A percentile compares a stretch with the other conserved stretches of the same genome.
Conservation (phyloP, 345 rosid species). For the Salix suchowensis region DNA sequence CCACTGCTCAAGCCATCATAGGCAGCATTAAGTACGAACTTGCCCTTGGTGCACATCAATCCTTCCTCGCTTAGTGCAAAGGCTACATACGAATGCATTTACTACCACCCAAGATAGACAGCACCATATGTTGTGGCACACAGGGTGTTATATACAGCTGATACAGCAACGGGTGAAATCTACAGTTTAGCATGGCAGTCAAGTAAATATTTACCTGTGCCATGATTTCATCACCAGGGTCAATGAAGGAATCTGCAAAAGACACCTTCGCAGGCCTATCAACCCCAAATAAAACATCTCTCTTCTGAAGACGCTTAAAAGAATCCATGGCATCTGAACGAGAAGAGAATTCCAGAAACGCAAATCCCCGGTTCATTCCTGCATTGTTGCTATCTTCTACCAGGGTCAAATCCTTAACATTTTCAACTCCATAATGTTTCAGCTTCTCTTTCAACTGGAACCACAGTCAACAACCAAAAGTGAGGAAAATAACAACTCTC, state of each 20-base stretch:
- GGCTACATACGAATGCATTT: neutral
- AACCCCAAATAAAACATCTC: conserved; percentile 89
- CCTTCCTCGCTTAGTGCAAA: neutral
- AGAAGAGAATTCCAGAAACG: conserved; percentile 87
- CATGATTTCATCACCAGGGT: conserved; percentile 93
- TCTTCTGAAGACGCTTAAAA: conserved; percentile 82
- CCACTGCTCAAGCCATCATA: neutral
- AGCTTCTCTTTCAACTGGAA: conserved; percentile 92
- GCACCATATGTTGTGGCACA: neutral
- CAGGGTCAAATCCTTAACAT: conserved; percentile 80
- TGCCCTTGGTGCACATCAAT: neutral
- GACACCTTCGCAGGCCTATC: conserved; percentile 97
- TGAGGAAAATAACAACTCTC: conserved; percentile 12
- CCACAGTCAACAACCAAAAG: conserved; percentile 29
- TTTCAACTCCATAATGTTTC: conserved; percentile 88
- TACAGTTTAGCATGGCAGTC: conserved; percentile 19
- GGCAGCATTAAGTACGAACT: neutral
- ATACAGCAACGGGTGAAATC: conserved; percentile 5
- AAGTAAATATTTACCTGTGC: conserved; percentile 67
- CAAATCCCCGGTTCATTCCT: conserved; percentile 97
- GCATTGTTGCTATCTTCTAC: conserved; percentile 84
- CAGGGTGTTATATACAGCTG: neutral
- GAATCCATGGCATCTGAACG: conserved; percentile 95
- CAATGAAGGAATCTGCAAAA: conserved; percentile 94
- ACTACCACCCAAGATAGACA: neutral